These are phyloP conservation scores for Pistacia atlantica DNA, from an alignment of 345 rosid genomes.

Conservation along the genomic window DNA sequence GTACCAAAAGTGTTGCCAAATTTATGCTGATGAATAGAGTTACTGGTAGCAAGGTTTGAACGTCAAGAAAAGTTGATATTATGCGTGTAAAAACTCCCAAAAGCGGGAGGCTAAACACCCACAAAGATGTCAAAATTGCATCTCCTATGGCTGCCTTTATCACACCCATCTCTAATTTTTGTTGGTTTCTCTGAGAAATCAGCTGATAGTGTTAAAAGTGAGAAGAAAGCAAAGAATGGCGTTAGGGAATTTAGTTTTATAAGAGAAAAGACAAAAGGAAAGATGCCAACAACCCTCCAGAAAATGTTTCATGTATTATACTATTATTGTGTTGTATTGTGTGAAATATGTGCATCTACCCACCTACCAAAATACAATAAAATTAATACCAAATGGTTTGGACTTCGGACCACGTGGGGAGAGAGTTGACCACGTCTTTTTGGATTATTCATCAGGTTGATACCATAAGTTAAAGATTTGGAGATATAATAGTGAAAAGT, in stretches of 20 bases:
- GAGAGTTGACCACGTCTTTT: no score
- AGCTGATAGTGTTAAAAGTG: no score
- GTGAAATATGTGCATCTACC: no score
- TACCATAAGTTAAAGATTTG: no score
- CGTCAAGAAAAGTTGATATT: slow-evolving; percentile 27
- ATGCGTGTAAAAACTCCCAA: slow-evolving; percentile 30
- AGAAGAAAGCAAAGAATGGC: not conserved
- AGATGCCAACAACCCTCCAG: not conserved
- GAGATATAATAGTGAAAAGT: no score
- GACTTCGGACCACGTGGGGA: no score
- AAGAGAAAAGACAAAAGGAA: not conserved
- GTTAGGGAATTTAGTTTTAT: not conserved
- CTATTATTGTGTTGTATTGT: no score
- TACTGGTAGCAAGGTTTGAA: slow-evolving; percentile 20
- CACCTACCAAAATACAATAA: no score
- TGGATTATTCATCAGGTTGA: no score
- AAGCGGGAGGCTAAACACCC: slow-evolving; percentile 40
- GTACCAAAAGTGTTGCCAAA: slow-evolving; percentile 28
- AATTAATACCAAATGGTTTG: no score
- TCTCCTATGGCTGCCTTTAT: slow-evolving; percentile 48
- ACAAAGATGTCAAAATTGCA: slow-evolving; percentile 45
- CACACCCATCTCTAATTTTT: slow-evolving; percentile 27
- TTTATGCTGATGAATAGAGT: slow-evolving; percentile 30
- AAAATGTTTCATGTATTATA: no score
- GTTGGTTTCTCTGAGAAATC: not conserved